Conservation (phyloP, 805 yeast genomes). For the Blastobotrys muscicola region DNA sequence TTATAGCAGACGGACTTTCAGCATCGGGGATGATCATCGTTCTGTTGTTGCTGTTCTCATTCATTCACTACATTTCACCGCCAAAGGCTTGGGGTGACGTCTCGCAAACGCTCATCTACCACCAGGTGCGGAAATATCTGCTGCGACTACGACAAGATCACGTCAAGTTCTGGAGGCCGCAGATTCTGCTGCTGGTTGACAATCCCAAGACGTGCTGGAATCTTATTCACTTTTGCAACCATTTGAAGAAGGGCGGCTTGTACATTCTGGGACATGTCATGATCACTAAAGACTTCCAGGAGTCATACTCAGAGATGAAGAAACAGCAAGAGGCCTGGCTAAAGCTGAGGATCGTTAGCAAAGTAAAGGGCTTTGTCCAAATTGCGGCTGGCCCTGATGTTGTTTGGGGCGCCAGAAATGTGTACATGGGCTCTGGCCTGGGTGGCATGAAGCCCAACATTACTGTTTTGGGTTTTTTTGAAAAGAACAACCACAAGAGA, state of each 20-base stretch:
- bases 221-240: slow-evolving; percentile 84
- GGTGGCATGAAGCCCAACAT: slow-evolving; percentile 98
- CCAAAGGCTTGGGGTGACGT: slow-evolving; percentile 99
- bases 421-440: slow-evolving; percentile 86
- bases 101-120: slow-evolving; percentile 88
- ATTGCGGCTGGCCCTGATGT: slow-evolving; percentile 78
- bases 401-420: slow-evolving; percentile 93
- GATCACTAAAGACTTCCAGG: slow-evolving; percentile 51
- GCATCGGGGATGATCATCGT: slow-evolving; percentile 69
- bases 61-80: slow-evolving; percentile 85
- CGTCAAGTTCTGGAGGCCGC: slow-evolving; percentile 98
- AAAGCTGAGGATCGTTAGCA: slow-evolving; percentile 64
- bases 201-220: slow-evolving; percentile 91
- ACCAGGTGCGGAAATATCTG: slow-evolving; percentile 88
- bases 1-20: slow-evolving; percentile 83
- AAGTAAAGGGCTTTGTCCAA: slow-evolving; percentile 90
- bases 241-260: slow-evolving; percentile 89
- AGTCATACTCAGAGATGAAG: slow-evolving; percentile 56
- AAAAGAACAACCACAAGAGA: slow-evolving; percentile 33
- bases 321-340: slow-evolving; percentile 77
- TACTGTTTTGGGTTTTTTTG: slow-evolving; percentile 84
- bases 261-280: slow-evolving; percentile 90
- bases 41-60: slow-evolving; percentile 53
- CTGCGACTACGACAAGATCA: slow-evolving; percentile 79
- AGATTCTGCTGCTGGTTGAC: slow-evolving; percentile 76